phyloP scores from a whole-genome alignment of 345 rosid species.

The Citrus sp. region DNA sequence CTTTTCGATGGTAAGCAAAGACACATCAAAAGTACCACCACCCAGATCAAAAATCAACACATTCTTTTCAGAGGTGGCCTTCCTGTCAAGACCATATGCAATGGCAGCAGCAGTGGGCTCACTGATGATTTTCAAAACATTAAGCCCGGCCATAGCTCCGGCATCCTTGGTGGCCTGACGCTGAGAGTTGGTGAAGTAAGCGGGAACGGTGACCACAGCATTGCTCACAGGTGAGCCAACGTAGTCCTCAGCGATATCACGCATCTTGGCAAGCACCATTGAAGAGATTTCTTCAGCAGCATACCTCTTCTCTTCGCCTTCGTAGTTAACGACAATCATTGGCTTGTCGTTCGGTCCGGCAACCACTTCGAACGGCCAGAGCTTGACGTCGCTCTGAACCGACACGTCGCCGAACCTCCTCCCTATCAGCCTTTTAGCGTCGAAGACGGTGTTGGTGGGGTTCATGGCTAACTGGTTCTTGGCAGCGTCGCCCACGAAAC shows the following conservation, averaged over 20 bases:
- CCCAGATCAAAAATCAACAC: too few species aligned
- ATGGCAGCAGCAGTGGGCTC: slow-evolving; percentile 53
- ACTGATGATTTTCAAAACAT: slow-evolving; percentile 35
- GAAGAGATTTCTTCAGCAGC: slow-evolving; percentile 68
- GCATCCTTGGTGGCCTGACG: slow-evolving; percentile 49
- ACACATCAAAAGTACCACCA: slow-evolving; percentile 59
- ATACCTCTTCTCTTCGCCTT: slow-evolving; percentile 50
- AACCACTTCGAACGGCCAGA: slow-evolving; percentile 58
- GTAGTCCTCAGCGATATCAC: slow-evolving; percentile 60
- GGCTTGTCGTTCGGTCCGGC: slow-evolving; percentile 57
- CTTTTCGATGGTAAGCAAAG: slow-evolving; percentile 42
- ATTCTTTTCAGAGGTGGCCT: slow-evolving; percentile 38
- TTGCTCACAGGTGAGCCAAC: slow-evolving; percentile 34
- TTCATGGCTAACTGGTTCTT: slow-evolving; percentile 57
- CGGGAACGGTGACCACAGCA: slow-evolving; percentile 47
- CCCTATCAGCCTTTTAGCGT: slow-evolving; percentile 53
- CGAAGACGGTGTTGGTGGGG: slow-evolving; percentile 53
- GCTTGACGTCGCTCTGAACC: slow-evolving; percentile 51
- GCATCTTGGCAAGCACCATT: slow-evolving; percentile 66
- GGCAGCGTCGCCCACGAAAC: slow-evolving; percentile 51
- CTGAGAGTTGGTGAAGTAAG: slow-evolving; percentile 46
- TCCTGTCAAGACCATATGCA: slow-evolving; percentile 51
- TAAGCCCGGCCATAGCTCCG: slow-evolving; percentile 34
- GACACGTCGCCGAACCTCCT: slow-evolving; percentile 49
- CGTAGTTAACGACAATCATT: slow-evolving; percentile 45